phyloP scores from a whole-genome alignment of 805 yeast species.

The Nakazawaea ernobii region DNA sequence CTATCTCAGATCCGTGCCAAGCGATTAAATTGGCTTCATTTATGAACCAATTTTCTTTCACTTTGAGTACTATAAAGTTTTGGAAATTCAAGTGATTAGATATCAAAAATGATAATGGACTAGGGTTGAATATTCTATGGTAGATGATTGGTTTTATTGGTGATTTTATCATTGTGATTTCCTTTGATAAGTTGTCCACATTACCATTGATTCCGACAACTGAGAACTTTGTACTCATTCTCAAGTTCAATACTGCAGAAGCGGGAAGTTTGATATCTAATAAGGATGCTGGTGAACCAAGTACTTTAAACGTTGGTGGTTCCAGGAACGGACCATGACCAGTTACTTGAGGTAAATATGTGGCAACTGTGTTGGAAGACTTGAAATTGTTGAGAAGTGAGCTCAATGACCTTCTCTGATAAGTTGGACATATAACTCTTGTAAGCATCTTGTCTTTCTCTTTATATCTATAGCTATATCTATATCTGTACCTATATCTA shows the following conservation, averaged over 20 bases:
- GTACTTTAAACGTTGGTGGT: slow-evolving; percentile 33
- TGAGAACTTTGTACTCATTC: slow-evolving; percentile 31
- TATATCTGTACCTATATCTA: too few relatives aligned
- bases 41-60: slow-evolving; percentile 21
- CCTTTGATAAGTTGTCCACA: slow-evolving; percentile 22
- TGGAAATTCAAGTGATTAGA: slow-evolving; percentile 29
- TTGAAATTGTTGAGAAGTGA: neutral
- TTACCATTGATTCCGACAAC: slow-evolving; percentile 42
- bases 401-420: neutral
- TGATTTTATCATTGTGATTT: slow-evolving; percentile 19
- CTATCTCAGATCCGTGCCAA: slow-evolving; percentile 34
- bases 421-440: too few relatives aligned
- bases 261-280: slow-evolving; percentile 39
- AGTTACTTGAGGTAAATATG: slow-evolving; percentile 29
- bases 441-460: neutral
- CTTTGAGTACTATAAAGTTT: slow-evolving; percentile 29
- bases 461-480: too few relatives aligned
- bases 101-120: slow-evolving; percentile 27
- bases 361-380: neutral
- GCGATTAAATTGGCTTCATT: slow-evolving; percentile 34
- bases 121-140: slow-evolving; percentile 27
- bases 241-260: slow-evolving; percentile 29
- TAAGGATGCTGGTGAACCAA: slow-evolving; percentile 33
- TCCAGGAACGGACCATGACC: slow-evolving; percentile 43
- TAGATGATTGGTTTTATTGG: slow-evolving; percentile 18